Conservation (phyloP, 768 basidiomycete genomes). For the Russula sp. region DNA sequence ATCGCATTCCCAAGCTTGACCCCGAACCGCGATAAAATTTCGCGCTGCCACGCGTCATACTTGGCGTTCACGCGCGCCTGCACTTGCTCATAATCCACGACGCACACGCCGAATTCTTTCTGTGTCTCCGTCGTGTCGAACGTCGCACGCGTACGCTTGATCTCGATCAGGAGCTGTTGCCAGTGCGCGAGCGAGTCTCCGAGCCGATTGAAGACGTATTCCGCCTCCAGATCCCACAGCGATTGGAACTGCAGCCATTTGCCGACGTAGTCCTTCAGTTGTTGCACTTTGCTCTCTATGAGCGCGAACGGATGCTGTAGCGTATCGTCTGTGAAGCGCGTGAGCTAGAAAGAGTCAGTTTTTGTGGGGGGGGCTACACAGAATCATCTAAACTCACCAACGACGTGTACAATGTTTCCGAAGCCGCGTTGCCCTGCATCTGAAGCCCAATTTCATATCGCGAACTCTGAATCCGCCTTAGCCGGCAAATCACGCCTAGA, state of each 20-base stretch:
- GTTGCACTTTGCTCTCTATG: constrained; percentile 82
- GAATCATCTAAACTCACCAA: constrained; percentile 49
- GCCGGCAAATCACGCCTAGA: constrained; percentile 76
- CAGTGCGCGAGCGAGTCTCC: constrained; percentile 91
- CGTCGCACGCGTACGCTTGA: constrained; percentile 92
- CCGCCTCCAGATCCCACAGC: constrained; percentile 95
- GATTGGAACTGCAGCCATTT: constrained; percentile 99
- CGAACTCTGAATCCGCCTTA: constrained; percentile 87
- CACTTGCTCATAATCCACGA: constrained; percentile 97
- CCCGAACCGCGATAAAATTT: constrained; percentile 88
- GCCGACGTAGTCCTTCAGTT: constrained; percentile 83
- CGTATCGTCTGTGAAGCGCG: constrained; percentile 61
- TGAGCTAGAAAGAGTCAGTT: constrained; percentile 44
- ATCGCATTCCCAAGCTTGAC: constrained; percentile 89
- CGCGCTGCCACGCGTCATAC: constrained; percentile 97
- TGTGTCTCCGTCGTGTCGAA: constrained; percentile 96
- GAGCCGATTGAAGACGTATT: constrained; percentile 91
- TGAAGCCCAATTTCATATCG: constrained; percentile 95
- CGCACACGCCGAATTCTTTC: constrained; percentile 85
- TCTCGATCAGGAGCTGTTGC: constrained; percentile 94
- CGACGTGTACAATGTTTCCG: constrained; percentile 76
- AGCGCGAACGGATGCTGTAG: constrained; percentile 77
- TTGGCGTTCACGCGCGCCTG: constrained; percentile 97
- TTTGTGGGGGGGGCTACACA: constrained; percentile 4
- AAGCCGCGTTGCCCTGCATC: constrained; percentile 59